These are phyloP conservation scores for Alopecurus myosuroides DNA, from an alignment of 176 grass and related monocot species.

Conservation along the genomic window DNA sequence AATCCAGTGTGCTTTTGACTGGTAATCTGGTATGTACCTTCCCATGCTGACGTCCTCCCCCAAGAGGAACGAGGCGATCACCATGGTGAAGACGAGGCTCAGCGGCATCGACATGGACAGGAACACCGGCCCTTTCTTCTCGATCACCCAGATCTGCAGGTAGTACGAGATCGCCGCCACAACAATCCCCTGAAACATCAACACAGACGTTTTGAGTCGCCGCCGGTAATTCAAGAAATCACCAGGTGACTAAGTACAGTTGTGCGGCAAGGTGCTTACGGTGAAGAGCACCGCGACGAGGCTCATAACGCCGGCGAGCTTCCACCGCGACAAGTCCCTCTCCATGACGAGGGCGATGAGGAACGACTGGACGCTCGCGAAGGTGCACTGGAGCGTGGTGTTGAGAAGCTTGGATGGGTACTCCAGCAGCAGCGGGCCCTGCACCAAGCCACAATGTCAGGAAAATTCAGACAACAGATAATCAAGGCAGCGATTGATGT, in stretches of 20 bases:
- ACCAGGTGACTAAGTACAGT: neutral
- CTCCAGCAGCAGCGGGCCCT: conserved; percentile 53
- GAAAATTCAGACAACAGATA: neutral
- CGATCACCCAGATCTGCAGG: conserved; percentile 71
- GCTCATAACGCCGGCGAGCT: conserved; percentile 40
- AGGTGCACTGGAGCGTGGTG: conserved; percentile 57
- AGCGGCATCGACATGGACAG: conserved; percentile 60
- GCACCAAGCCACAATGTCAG: neutral
- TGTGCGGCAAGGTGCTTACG: conserved; percentile 7
- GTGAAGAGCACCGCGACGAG: conserved; percentile 47
- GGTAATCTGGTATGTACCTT: conserved; percentile 34
- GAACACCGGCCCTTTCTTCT: conserved; percentile 69
- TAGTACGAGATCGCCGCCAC: conserved; percentile 50
- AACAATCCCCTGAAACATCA: conserved; percentile 43
- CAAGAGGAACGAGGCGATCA: conserved; percentile 46
- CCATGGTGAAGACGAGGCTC: conserved; percentile 59
- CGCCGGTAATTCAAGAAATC: neutral
- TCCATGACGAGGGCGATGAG: conserved; percentile 46
- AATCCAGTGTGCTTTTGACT: neutral
- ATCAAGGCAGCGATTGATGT: no score
- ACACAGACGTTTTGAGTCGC: neutral
- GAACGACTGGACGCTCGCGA: conserved; percentile 54
- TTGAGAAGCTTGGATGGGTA: conserved; percentile 75
- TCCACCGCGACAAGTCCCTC: conserved; percentile 72
- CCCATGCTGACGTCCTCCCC: conserved; percentile 58